Evolutionary conservation across 2,329 filamentous ascomycete genomes (phyloP).

Genomic region (Acephala macrosclerotiorum): DNA sequence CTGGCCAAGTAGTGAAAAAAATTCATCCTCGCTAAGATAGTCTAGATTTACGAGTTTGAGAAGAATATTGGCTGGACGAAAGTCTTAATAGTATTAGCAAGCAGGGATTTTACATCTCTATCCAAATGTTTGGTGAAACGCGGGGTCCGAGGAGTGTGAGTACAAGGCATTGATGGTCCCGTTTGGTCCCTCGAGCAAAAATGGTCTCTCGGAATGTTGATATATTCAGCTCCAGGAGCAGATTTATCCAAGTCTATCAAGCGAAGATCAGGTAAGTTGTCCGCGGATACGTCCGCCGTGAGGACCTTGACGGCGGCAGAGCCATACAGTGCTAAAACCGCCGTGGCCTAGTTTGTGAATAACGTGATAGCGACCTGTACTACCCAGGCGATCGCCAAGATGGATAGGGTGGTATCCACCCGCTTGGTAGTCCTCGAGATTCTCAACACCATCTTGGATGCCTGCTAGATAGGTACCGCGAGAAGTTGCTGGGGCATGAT

Average conservation of each 20-base stretch:
- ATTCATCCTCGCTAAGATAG: conserved; percentile 12
- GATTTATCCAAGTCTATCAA: not conserved
- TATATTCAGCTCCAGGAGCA: conserved; percentile 12
- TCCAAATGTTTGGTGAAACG: conserved; percentile 11
- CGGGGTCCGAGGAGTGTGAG: conserved; percentile 9
- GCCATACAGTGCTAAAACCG: conserved; percentile 50
- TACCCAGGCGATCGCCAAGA: conserved; percentile 31
- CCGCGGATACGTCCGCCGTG: conserved; percentile 9
- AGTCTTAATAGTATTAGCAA: conserved; percentile 15
- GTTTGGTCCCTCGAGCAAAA: conserved; percentile 21
- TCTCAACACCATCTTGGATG: conserved; percentile 7
- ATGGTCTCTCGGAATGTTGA: conserved; percentile 15
- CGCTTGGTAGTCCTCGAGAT: conserved; percentile 20
- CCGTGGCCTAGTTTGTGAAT: conserved; percentile 50
- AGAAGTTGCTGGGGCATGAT: conserved; percentile 17
- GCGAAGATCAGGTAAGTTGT: conserved; percentile 5
- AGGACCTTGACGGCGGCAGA: conserved; percentile 39
- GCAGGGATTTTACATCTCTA: conserved; percentile 12
- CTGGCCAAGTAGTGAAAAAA: conserved; percentile 7
- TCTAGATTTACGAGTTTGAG: conserved; percentile 13
- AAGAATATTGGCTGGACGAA: conserved; percentile 22
- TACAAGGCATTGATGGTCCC: conserved; percentile 20
- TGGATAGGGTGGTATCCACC: conserved; percentile 39
- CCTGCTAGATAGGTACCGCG: conserved; percentile 14
- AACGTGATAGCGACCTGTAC: conserved; percentile 41